Conservation (phyloP, 192 early-diverging fungal species). For the Helicostylum pulchrum region DNA sequence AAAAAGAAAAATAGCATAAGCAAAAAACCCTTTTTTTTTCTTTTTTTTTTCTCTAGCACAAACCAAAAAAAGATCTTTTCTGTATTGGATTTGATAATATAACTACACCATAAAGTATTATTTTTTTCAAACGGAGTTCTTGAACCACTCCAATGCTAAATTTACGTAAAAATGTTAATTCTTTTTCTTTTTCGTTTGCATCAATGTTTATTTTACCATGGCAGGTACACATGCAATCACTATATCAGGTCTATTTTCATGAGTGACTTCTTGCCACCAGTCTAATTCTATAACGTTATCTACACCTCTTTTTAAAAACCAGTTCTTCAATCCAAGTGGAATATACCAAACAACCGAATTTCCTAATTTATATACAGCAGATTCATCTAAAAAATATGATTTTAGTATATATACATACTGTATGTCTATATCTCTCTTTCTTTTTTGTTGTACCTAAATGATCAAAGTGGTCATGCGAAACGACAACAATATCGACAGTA, state of each 20-base stretch:
- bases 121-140: conserved; percentile 34
- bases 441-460: conserved; percentile 35
- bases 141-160: conserved; percentile 35
- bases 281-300: conserved; percentile 53
- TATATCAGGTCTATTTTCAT: conserved; percentile 37
- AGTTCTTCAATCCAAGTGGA: conserved; percentile 47
- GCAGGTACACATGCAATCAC: conserved; percentile 36
- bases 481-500: conserved; percentile 50
- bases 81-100: conserved; percentile 40
- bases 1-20: neutral
- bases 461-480: conserved; percentile 58
- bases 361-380: conserved; percentile 46
- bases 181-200: conserved; percentile 1
- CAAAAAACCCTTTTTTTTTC: neutral
- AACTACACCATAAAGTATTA: conserved; percentile 43
- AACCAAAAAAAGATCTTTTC: conserved; percentile 49
- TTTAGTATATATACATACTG: neutral
- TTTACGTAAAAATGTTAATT: neutral
- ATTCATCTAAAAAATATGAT: conserved; percentile 34
- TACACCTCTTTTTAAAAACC: conserved; percentile 44
- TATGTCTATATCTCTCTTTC: conserved; percentile 3
- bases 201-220: conserved; percentile 25
- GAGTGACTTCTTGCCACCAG: conserved; percentile 53
- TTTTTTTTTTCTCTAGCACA: neutral
- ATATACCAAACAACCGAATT: conserved; percentile 55